Evolutionary conservation across 192 early-diverging fungal genomes (phyloP).

Genomic region (Geranomyces variabilis): DNA sequence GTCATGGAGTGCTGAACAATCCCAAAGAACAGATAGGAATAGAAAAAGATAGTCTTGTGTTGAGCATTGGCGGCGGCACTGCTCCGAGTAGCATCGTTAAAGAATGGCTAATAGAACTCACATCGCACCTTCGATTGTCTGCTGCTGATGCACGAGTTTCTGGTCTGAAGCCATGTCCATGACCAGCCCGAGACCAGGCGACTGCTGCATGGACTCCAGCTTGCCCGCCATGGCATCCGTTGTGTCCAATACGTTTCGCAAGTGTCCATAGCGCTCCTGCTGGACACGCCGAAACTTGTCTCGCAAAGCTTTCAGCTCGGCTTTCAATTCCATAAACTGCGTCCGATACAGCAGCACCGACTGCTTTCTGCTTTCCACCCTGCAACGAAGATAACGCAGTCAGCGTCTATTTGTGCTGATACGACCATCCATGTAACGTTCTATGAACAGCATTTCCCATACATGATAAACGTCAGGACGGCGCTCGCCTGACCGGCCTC

Average conservation of each 20-base stretch:
- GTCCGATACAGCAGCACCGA: slow-evolving; percentile 24
- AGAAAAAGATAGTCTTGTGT: background rate
- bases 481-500: slow-evolving; percentile 13
- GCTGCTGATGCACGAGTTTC: slow-evolving; percentile 14
- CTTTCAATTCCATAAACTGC: slow-evolving; percentile 15
- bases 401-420: too few species aligned
- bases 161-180: slow-evolving; percentile 7
- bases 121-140: slow-evolving; percentile 11
- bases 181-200: background rate
- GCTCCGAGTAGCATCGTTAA: background rate
- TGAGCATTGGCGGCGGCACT: background rate
- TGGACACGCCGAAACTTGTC: slow-evolving; percentile 12
- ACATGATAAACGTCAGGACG: slow-evolving; percentile 24
- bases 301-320: slow-evolving; percentile 2
- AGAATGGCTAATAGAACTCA: background rate
- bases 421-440: background rate
- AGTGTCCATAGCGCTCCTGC: slow-evolving; percentile 21
- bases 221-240: slow-evolving; percentile 21
- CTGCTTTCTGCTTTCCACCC: slow-evolving; percentile 25
- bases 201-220: slow-evolving; percentile 7
- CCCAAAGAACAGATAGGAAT: background rate
- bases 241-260: slow-evolving; percentile 20
- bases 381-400: background rate
- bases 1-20: slow-evolving; percentile 6
- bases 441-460: background rate